A percentile compares a stretch with the other conserved stretches of the same genome.
Evolutionary conservation across 1,139 yeast species (phyloP).

Genomic region (Hansenula anomala): DNA sequence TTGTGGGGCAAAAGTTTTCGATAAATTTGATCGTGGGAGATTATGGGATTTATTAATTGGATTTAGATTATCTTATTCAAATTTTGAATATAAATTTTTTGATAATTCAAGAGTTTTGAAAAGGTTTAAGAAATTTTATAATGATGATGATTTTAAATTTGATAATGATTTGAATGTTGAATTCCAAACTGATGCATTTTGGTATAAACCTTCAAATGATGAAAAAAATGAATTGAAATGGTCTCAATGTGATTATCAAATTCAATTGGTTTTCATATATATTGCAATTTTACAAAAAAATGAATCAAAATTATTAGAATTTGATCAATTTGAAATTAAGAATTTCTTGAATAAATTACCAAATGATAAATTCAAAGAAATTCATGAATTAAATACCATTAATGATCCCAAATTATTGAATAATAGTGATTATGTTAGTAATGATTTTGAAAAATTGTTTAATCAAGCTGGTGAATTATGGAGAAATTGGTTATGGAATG

Average conservation of each 20-base stretch:
- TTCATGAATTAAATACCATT: conserved; percentile 2
- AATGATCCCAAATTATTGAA: conserved; percentile 26
- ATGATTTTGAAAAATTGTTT: conserved; percentile 65
- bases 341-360: conserved; percentile 64
- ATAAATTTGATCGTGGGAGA: conserved; percentile 76
- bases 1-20: conserved; percentile 87
- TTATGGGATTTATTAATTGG: conserved; percentile 87
- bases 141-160: conserved; percentile 22
- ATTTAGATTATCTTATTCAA: conserved; percentile 48
- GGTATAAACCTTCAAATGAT: conserved; percentile 18
- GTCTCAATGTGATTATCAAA: conserved; percentile 69
- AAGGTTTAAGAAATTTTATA: conserved; percentile 30
- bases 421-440: conserved; percentile 36
- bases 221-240: conserved; percentile 27
- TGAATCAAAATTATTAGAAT: conserved; percentile 72
- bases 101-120: conserved; percentile 26
- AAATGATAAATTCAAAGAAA: conserved; percentile 3
- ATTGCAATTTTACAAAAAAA: conserved; percentile 78
- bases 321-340: conserved; percentile 85
- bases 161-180: conserved; percentile 9
- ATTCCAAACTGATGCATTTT: conserved; percentile 17
- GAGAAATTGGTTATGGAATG: conserved; percentile 82
- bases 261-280: conserved; percentile 71
- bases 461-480: conserved; percentile 83
- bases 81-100: conserved; percentile 8